phyloP scores from a whole-genome alignment of 352 stramenopile species.

The Pythium utonaiense region DNA sequence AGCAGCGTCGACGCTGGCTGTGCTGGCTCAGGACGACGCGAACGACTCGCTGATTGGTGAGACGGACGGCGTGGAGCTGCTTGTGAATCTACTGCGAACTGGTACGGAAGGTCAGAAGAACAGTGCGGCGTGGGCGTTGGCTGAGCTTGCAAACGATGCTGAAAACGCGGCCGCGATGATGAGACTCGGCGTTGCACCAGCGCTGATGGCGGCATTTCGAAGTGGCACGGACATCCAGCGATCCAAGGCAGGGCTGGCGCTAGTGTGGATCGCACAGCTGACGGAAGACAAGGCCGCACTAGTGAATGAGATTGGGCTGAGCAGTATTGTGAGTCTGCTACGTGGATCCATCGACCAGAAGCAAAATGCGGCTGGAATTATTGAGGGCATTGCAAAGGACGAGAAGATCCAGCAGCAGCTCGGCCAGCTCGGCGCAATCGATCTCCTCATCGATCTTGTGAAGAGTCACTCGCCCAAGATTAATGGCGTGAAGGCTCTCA shows the following conservation, averaged over 20 bases:
- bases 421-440: neutral
- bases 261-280: constrained; percentile 7
- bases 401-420: neutral
- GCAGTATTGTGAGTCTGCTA: constrained; percentile 5
- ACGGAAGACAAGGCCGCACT: neutral
- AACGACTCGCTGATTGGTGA: constrained; percentile 11
- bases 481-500: neutral
- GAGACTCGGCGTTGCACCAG: neutral
- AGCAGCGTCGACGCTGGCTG: constrained; percentile 8
- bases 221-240: constrained; percentile 11
- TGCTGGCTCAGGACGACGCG: constrained; percentile 12
- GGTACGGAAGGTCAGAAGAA: constrained; percentile 12
- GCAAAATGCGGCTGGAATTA: constrained; percentile 2
- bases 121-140: constrained; percentile 12
- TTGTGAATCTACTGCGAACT: constrained; percentile 1
- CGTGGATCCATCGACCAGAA: constrained; percentile 3
- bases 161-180: constrained; percentile 8
- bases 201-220: constrained; percentile 4
- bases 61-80: constrained; percentile 4
- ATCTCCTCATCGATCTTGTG: neutral
- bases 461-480: neutral
- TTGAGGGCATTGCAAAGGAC: neutral
- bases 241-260: constrained; percentile 1
- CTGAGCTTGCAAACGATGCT: constrained; percentile 9
- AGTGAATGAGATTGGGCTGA: neutral